phyloP scores from a whole-genome alignment of 148 eudicot genomes.

The Rhododendron mucronatum region DNA sequence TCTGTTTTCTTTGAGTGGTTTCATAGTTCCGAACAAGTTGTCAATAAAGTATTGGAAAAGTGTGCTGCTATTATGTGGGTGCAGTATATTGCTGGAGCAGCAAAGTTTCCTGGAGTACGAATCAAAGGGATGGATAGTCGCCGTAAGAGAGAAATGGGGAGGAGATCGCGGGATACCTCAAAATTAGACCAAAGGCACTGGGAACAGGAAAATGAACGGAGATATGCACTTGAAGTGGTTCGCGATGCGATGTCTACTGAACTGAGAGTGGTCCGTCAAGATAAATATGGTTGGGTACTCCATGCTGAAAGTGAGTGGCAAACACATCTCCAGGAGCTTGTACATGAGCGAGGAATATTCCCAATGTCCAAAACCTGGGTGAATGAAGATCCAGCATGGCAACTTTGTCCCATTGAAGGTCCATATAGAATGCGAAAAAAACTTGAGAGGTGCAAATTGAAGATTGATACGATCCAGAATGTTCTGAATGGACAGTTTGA shows the following conservation, averaged over 20 bases:
- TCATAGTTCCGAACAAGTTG: slow-evolving; percentile 57
- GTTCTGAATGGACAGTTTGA: slow-evolving; percentile 69
- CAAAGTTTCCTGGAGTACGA: slow-evolving; percentile 93
- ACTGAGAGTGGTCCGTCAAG: slow-evolving; percentile 91
- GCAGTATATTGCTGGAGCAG: slow-evolving; percentile 79
- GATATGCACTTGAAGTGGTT: slow-evolving; percentile 81
- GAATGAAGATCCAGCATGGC: slow-evolving; percentile 68
- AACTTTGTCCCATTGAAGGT: slow-evolving; percentile 99
- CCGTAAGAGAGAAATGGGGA: slow-evolving; percentile 77
- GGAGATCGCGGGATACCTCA: slow-evolving; percentile 64
- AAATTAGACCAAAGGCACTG: slow-evolving; percentile 64
- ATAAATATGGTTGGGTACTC: slow-evolving; percentile 97
- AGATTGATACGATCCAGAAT: slow-evolving; percentile 71
- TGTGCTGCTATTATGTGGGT: slow-evolving; percentile 97
- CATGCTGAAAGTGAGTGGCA: slow-evolving; percentile 99
- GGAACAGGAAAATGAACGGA: slow-evolving; percentile 85
- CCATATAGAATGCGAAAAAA: slow-evolving; percentile 97
- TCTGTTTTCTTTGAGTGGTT: slow-evolving; percentile 84
- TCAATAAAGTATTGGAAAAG: slow-evolving; percentile 83
- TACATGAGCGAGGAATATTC: slow-evolving; percentile 90
- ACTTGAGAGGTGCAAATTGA: slow-evolving; percentile 81
- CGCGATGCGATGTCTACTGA: slow-evolving; percentile 96
- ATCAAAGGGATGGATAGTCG: slow-evolving; percentile 91
- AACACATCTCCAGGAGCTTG: slow-evolving; percentile 91
- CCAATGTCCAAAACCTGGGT: slow-evolving; percentile 49